phyloP scores from a whole-genome alignment of 805 yeast species.

The Nakazawaea siamensis region DNA sequence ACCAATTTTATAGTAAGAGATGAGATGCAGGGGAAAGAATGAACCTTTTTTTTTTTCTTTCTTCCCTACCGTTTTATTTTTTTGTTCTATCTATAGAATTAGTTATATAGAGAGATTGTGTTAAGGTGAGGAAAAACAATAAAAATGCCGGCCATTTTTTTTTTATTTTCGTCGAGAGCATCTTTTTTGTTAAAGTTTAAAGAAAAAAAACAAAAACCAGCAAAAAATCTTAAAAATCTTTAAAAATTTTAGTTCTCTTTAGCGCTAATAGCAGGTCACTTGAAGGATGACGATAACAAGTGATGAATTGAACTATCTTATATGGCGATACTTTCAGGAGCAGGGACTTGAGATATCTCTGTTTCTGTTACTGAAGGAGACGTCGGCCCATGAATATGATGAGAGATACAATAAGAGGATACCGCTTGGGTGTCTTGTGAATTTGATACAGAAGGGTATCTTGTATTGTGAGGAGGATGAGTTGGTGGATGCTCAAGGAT shows the following conservation, averaged over 20 bases:
- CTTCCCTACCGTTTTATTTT: too few relatives aligned
- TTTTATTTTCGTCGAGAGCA: too few relatives aligned
- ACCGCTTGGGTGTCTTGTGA: constrained; percentile 77
- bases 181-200: too few relatives aligned
- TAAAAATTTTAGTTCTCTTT: too few relatives aligned
- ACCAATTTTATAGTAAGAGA: constrained; percentile 55
- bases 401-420: constrained; percentile 37
- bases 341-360: constrained; percentile 72
- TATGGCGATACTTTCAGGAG: constrained; percentile 92
- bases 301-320: constrained; percentile 77
- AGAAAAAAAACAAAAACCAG: too few relatives aligned
- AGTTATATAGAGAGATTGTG: too few relatives aligned
- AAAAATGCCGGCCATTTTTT: too few relatives aligned
- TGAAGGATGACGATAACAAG: constrained; percentile 66
- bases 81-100: too few relatives aligned
- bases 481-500: constrained; percentile 31
- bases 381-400: constrained; percentile 54
- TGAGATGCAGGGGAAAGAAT: not conserved
- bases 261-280: too few relatives aligned
- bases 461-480: constrained; percentile 67
- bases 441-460: constrained; percentile 79
- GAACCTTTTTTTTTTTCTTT: too few relatives aligned
- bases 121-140: too few relatives aligned
- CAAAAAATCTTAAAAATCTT: too few relatives aligned
- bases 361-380: constrained; percentile 70